Conservation (phyloP, 306 rosid genomes). For the Boehmeria nivea region DNA sequence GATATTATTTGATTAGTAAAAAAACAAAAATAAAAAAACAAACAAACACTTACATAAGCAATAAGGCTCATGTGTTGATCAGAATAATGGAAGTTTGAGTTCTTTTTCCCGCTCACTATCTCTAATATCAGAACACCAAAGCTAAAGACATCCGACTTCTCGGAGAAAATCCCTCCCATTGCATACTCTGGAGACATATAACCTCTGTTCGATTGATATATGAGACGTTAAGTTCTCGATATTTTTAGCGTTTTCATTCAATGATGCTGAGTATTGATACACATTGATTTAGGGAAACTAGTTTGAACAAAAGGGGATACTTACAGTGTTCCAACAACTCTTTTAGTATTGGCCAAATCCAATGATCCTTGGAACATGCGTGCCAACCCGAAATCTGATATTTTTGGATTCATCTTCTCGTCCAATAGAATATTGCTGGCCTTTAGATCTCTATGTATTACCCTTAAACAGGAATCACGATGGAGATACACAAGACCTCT, state of each 20-base stretch:
- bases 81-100: slow-evolving; percentile 10
- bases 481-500: slow-evolving; percentile 29
- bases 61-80: slow-evolving; percentile 11
- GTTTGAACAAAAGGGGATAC: neutral
- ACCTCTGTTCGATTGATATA: slow-evolving; percentile 9
- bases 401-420: slow-evolving; percentile 23
- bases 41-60: slow-evolving; percentile 19
- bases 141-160: slow-evolving; percentile 25
- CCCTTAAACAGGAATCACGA: slow-evolving; percentile 19
- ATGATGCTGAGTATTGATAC: neutral
- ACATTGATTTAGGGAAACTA: neutral
- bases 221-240: neutral
- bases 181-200: slow-evolving; percentile 33
- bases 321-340: slow-evolving; percentile 33
- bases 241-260: too few relatives aligned
- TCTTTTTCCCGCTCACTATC: slow-evolving; percentile 30
- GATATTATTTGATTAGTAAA: neutral
- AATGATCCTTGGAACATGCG: slow-evolving; percentile 15
- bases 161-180: slow-evolving; percentile 10
- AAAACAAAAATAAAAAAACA: too few relatives aligned
- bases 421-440: slow-evolving; percentile 17
- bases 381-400: slow-evolving; percentile 30
- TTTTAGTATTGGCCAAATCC: slow-evolving; percentile 11
- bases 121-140: slow-evolving; percentile 27
- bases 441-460: slow-evolving; percentile 20